Percentiles rank a stretch among this genome's conserved stretches.
phyloP scores from a whole-genome alignment of 2,329 filamentous ascomycete genomes.

The Penicillium sumatraense region DNA sequence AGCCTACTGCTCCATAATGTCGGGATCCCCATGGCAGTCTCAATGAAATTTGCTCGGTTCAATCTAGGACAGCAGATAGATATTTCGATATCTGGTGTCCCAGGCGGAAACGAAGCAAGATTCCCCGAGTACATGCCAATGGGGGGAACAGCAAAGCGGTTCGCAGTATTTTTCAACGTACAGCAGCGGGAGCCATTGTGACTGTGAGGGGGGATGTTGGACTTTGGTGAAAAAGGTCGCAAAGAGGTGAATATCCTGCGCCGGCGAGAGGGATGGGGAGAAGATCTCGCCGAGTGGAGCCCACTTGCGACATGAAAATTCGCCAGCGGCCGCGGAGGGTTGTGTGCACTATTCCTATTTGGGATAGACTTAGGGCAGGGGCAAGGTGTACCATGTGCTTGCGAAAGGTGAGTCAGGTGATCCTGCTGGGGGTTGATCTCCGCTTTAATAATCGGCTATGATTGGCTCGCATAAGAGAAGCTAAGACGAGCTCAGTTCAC shows the following conservation, averaged over 20 bases:
- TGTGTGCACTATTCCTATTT: conserved; percentile 33
- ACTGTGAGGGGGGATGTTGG: conserved; percentile 41
- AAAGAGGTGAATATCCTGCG: conserved; percentile 94
- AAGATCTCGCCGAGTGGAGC: conserved; percentile 35
- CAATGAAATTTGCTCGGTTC: conserved; percentile 1
- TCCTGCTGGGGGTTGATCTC: background rate
- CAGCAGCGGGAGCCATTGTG: conserved; percentile 84
- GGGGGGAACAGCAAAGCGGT: conserved; percentile 93
- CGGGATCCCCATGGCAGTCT: conserved; percentile 29
- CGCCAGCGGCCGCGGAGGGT: conserved; percentile 19
- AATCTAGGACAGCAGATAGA: conserved; percentile 16
- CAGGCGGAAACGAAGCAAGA: background rate
- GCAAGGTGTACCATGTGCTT: background rate
- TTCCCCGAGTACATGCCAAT: conserved; percentile 30
- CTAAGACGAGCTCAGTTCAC: conserved; percentile 25
- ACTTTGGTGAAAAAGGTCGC: conserved; percentile 57
- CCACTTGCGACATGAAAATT: conserved; percentile 22
- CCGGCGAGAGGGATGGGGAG: conserved; percentile 46
- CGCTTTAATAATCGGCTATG: background rate
- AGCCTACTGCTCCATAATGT: conserved; percentile 84
- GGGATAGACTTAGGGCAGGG: conserved; percentile 24
- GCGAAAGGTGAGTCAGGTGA: background rate
- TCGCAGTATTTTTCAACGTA: conserved; percentile 66
- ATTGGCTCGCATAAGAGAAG: conserved; percentile 16
- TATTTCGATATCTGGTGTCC: conserved; percentile 26